These are phyloP conservation scores for Xylariaceae sp. DNA, from an alignment of 2,329 filamentous ascomycete species.

Conservation along the genomic window DNA sequence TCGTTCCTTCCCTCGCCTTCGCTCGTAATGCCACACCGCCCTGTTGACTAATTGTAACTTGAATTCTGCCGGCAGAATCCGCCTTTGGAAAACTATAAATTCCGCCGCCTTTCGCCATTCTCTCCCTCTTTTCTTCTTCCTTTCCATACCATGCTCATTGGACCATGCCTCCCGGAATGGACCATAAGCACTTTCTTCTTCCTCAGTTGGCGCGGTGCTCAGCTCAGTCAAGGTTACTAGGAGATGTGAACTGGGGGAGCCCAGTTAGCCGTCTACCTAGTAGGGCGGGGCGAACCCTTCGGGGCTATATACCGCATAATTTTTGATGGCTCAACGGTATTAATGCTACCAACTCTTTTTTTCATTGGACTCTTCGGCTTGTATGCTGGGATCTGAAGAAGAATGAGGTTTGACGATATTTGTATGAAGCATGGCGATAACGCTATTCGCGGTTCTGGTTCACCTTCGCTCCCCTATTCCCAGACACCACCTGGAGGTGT, in stretches of 20 bases:
- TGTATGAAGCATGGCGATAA: neutral
- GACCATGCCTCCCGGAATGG: too few species aligned
- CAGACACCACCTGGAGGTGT: too few species aligned
- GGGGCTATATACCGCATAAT: neutral
- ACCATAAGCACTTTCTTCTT: too few species aligned
- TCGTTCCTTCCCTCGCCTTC: neutral
- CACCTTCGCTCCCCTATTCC: too few species aligned
- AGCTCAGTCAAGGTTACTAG: neutral
- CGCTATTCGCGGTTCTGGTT: too few species aligned
- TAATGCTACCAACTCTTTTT: neutral
- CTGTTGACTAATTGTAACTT: too few species aligned
- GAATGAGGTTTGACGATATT: neutral
- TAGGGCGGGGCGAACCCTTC: neutral
- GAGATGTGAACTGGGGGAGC: too few species aligned
- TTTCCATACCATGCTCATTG: too few species aligned
- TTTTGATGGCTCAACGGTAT: neutral
- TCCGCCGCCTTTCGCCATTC: too few species aligned
- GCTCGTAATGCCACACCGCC: too few species aligned
- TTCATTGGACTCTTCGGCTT: constrained; percentile 35
- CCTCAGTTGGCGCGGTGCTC: neutral
- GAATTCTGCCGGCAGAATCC: neutral
- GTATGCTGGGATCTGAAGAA: constrained; percentile 31
- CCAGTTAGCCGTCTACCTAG: too few species aligned
- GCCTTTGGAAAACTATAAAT: neutral
- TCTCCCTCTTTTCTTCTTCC: neutral